Conservation (phyloP, 768 basidiomycete species). For the Suillus spraguei region DNA sequence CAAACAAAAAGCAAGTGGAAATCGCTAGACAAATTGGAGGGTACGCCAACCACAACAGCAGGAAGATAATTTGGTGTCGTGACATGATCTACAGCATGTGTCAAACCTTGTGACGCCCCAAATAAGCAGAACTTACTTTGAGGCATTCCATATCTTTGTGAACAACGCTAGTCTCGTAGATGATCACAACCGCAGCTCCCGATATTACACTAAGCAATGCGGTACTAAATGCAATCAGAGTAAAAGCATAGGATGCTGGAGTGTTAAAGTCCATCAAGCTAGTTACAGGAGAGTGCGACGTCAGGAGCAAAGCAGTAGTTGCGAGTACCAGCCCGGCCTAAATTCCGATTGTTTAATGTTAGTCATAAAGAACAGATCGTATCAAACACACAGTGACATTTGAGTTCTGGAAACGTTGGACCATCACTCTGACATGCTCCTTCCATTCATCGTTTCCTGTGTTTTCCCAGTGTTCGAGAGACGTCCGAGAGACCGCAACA, state of each 20-base stretch:
- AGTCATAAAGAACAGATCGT: too few relatives aligned
- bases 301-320: conserved; percentile 1
- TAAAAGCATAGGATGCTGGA: not conserved
- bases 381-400: not conserved
- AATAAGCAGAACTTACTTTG: not conserved
- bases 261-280: not conserved
- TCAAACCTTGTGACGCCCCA: not conserved
- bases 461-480: not conserved
- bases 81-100: not conserved
- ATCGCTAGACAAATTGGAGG: not conserved
- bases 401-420: not conserved
- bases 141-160: not conserved
- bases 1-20: not conserved
- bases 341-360: not conserved
- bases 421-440: not conserved
- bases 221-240: not conserved
- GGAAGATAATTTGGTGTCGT: not conserved
- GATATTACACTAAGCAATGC: conserved; percentile 6
- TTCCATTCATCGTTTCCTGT: not conserved
- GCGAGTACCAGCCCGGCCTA: conserved; percentile 7
- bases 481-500: not conserved
- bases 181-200: conserved; percentile 1
- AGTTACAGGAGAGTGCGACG: not conserved
- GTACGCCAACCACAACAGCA: conserved; percentile 3
- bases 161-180: not conserved